Conservation (phyloP, 306 rosid genomes). For the Delonix regia region DNA sequence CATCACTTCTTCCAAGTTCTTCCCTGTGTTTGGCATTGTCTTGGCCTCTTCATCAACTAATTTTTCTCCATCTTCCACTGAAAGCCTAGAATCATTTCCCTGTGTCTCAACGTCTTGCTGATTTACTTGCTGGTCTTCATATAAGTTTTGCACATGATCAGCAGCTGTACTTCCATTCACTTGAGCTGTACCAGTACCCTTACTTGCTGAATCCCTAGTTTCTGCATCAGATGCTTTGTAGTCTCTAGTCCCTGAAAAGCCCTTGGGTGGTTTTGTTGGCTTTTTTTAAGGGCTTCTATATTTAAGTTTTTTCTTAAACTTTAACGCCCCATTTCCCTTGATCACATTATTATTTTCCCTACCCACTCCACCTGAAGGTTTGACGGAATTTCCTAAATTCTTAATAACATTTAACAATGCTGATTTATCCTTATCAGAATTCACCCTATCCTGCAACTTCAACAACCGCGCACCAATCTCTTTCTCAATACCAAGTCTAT, state of each 20-base stretch:
- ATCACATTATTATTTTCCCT: constrained; percentile 38
- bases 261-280: constrained; percentile 54
- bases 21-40: constrained; percentile 25
- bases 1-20: constrained; percentile 39
- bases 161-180: constrained; percentile 37
- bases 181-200: neutral
- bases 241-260: constrained; percentile 56
- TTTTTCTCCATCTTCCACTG: constrained; percentile 31
- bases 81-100: constrained; percentile 31
- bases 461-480: constrained; percentile 8
- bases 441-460: constrained; percentile 1
- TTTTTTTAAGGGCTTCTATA: constrained; percentile 54
- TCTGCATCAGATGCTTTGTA: constrained; percentile 30
- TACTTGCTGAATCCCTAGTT: constrained; percentile 27
- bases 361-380: neutral
- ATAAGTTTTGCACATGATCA: constrained; percentile 21
- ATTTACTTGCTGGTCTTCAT: constrained; percentile 28
- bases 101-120: constrained; percentile 21
- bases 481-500: constrained; percentile 12
- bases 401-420: constrained; percentile 34
- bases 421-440: constrained; percentile 40
- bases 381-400: neutral
- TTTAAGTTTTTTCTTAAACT: constrained; percentile 60
- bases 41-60: constrained; percentile 2
- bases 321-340: constrained; percentile 39